Percentiles rank a stretch among this genome's conserved stretches.
Conservation (phyloP, 2,329 filamentous ascomycete species). For the Chaetoscypha palmicola region DNA sequence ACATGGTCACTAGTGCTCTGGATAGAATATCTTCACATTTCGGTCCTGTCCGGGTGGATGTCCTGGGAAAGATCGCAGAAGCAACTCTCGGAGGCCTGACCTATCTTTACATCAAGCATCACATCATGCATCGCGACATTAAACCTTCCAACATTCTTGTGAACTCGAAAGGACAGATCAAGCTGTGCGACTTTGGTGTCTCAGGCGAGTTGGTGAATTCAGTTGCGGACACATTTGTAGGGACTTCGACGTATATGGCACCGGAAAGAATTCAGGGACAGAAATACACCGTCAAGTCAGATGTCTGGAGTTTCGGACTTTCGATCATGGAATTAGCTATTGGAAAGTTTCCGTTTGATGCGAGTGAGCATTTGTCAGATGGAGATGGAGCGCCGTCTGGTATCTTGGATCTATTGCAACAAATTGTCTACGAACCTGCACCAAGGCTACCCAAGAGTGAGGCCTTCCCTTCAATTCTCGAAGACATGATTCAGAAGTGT, state of each 20-base stretch:
- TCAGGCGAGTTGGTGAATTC: slow-evolving; percentile 97
- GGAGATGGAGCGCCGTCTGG: slow-evolving; percentile 80
- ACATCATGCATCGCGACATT: slow-evolving; percentile 98
- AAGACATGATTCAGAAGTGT: slow-evolving; percentile 97
- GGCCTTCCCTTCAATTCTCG: slow-evolving; percentile 88
- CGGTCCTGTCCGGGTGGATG: slow-evolving; percentile 89
- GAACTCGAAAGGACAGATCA: slow-evolving; percentile 90
- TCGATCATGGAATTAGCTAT: slow-evolving; percentile 96
- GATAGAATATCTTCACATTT: slow-evolving; percentile 93
- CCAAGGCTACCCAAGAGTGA: slow-evolving; percentile 94
- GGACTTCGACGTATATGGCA: slow-evolving; percentile 98
- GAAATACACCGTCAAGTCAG: slow-evolving; percentile 94
- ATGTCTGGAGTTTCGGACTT: slow-evolving; percentile 97
- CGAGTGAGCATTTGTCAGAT: slow-evolving; percentile 63
- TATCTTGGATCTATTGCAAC: slow-evolving; percentile 90
- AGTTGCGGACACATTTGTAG: slow-evolving; percentile 95
- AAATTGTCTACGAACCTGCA: slow-evolving; percentile 94
- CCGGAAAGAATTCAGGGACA: slow-evolving; percentile 96
- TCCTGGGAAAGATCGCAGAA: slow-evolving; percentile 95
- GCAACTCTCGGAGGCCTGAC: slow-evolving; percentile 87
- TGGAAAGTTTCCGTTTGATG: slow-evolving; percentile 89
- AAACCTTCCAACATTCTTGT: slow-evolving; percentile 97
- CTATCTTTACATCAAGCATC: slow-evolving; percentile 90
- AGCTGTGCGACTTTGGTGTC: slow-evolving; percentile 98
- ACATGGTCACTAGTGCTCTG: slow-evolving; percentile 66